Evolutionary conservation across 2,329 filamentous ascomycete species (phyloP).

Genomic region (Sporothrix brasiliensis): DNA sequence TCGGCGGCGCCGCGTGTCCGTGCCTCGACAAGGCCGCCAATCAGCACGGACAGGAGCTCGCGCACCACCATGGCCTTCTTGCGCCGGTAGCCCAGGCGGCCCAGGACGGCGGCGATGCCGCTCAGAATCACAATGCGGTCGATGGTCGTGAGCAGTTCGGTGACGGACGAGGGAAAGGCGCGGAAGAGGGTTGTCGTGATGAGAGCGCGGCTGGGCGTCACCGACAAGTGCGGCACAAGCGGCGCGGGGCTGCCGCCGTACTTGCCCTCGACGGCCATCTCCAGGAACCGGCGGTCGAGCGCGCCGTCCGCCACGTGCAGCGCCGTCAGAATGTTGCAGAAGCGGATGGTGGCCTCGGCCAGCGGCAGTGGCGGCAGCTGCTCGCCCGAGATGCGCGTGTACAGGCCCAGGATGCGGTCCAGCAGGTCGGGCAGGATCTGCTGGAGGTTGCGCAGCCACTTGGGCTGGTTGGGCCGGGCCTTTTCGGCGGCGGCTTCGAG

Average conservation of each 20-base stretch:
- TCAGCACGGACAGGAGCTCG: constrained; percentile 80
- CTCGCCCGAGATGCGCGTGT: constrained; percentile 70
- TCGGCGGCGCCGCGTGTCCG: constrained; percentile 93
- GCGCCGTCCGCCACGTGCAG: constrained; percentile 67
- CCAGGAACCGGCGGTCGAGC: constrained; percentile 62
- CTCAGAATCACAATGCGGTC: constrained; percentile 80
- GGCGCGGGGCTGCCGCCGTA: constrained; percentile 54
- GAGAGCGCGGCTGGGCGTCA: constrained; percentile 61
- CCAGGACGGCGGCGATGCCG: constrained; percentile 84
- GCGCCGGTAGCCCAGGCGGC: constrained; percentile 74
- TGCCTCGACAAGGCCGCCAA: constrained; percentile 84
- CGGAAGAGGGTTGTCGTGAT: constrained; percentile 68
- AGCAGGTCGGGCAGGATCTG: constrained; percentile 70
- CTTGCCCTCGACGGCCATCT: constrained; percentile 66
- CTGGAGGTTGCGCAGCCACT: constrained; percentile 58
- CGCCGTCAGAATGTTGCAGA: constrained; percentile 69
- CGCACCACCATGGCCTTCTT: constrained; percentile 91
- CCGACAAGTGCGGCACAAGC: constrained; percentile 58
- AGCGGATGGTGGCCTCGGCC: constrained; percentile 73
- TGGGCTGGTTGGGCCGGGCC: constrained; percentile 54
- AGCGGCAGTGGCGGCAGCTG: constrained; percentile 70
- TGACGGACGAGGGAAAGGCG: constrained; percentile 68
- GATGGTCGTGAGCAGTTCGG: constrained; percentile 69
- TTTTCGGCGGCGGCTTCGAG: constrained; percentile 45
- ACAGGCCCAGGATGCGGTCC: constrained; percentile 73